Evolutionary conservation across 176 grass and related monocot genomes (phyloP).

Genomic region (Cenchrus purpureus): DNA sequence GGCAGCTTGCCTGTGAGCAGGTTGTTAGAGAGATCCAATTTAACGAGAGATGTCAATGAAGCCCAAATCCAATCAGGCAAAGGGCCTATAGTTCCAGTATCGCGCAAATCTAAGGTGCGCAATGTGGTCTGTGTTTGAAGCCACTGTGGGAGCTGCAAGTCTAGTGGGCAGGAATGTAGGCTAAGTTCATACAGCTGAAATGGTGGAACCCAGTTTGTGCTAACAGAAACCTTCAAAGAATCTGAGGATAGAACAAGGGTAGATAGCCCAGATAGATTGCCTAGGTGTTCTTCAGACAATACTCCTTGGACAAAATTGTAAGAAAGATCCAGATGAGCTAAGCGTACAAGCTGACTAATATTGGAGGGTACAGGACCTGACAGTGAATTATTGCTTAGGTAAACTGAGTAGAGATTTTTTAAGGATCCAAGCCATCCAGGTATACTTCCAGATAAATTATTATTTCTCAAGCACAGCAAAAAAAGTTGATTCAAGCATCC

Average conservation of each 20-base stretch:
- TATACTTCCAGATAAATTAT: not conserved
- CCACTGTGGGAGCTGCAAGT: not conserved
- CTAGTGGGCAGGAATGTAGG: not conserved
- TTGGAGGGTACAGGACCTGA: not conserved
- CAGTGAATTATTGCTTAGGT: not conserved
- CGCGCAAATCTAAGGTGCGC: not conserved
- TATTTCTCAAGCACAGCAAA: not conserved
- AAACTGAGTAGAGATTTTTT: not conserved
- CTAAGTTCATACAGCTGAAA: not conserved
- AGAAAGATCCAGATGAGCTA: not conserved
- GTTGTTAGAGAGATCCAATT: not conserved
- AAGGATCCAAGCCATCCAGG: not conserved
- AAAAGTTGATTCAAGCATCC: not conserved
- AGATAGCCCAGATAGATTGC: not conserved
- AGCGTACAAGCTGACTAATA: not conserved
- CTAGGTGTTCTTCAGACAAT: not conserved
- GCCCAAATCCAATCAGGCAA: not conserved
- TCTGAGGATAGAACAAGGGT: not conserved
- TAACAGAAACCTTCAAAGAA: not conserved
- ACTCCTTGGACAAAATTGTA: not conserved
- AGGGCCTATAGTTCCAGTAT: not conserved
- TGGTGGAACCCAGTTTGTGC: not conserved
- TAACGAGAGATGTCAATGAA: not conserved
- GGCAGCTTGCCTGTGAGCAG: not conserved
- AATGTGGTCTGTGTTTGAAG: not conserved